These are phyloP conservation scores for Priceomyces carsonii DNA, from an alignment of 805 yeast genomes.

Conservation along the genomic window DNA sequence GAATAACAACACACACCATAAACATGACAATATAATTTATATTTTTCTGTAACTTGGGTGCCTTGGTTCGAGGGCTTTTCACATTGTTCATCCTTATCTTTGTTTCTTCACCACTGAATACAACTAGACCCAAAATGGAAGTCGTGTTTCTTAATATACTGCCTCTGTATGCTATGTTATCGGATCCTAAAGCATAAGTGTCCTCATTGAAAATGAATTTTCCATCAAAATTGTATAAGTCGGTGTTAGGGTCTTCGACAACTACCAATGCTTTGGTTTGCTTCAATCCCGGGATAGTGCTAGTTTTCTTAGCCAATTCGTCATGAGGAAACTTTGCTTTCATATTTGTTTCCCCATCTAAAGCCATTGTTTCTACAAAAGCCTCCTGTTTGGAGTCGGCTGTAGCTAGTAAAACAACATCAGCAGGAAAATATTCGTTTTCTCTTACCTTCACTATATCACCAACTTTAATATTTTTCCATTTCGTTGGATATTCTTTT, in stretches of 20 bases:
- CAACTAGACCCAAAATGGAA: conserved; percentile 71
- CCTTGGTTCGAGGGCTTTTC: conserved; percentile 84
- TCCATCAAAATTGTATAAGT: conserved; percentile 91
- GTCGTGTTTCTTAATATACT: conserved; percentile 84
- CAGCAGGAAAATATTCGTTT: conserved; percentile 96
- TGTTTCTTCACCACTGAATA: conserved; percentile 94
- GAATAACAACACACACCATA: conserved; percentile 82
- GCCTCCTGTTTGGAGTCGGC: conserved; percentile 64
- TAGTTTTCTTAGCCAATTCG: conserved; percentile 54
- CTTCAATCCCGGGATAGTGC: conserved; percentile 51
- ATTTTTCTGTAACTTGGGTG: conserved; percentile 84
- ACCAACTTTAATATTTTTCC: conserved; percentile 89
- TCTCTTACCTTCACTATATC: conserved; percentile 70
- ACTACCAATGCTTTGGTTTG: conserved; percentile 55
- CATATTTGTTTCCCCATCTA: conserved; percentile 95
- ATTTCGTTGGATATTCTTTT: conserved; percentile 37
- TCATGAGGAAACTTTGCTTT: conserved; percentile 71
- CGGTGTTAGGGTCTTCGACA: conserved; percentile 89
- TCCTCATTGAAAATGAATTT: conserved; percentile 46
- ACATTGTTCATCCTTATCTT: conserved; percentile 95
- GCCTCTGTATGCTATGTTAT: conserved; percentile 88
- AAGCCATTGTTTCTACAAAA: conserved; percentile 92
- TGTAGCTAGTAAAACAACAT: conserved; percentile 69
- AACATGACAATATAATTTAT: conserved; percentile 82
- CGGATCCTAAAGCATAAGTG: conserved; percentile 65